Evolutionary conservation across 2,329 filamentous ascomycete genomes (phyloP).

Genomic region (Coniochaeta sp.): DNA sequence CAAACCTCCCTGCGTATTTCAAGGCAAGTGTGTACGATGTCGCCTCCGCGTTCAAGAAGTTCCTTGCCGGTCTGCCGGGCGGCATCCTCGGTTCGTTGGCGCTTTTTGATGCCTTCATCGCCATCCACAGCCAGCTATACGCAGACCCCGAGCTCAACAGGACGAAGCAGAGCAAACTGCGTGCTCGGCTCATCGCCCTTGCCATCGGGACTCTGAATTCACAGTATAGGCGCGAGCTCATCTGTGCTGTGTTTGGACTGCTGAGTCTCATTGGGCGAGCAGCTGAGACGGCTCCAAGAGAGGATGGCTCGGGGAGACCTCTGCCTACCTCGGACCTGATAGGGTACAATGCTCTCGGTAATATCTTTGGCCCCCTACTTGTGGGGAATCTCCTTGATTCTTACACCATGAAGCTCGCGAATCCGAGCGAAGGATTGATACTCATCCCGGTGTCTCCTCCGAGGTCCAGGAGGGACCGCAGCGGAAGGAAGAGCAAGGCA

Average conservation of each 20-base stretch:
- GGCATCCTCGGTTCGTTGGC: constrained; percentile 57
- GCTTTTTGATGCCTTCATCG: constrained; percentile 55
- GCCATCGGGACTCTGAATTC: constrained; percentile 54
- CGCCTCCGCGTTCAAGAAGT: constrained; percentile 58
- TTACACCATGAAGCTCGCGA: constrained; percentile 39
- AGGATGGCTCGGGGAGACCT: constrained; percentile 43
- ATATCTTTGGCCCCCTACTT: constrained; percentile 59
- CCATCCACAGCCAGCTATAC: constrained; percentile 50
- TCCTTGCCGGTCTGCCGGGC: constrained; percentile 56
- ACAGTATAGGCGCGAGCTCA: constrained; percentile 52
- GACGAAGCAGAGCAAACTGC: constrained; percentile 47
- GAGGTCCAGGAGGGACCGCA: constrained; percentile 28
- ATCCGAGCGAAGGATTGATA: constrained; percentile 31
- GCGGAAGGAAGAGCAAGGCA: constrained; percentile 25
- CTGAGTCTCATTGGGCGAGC: constrained; percentile 52
- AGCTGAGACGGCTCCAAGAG: constrained; percentile 44
- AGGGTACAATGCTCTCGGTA: constrained; percentile 56
- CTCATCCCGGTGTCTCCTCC: constrained; percentile 36
- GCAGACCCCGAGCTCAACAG: constrained; percentile 42
- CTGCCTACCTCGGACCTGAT: constrained; percentile 52
- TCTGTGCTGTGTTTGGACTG: constrained; percentile 61
- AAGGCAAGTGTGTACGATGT: constrained; percentile 55
- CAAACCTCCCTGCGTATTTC: constrained; percentile 54
- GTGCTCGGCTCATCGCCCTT: constrained; percentile 59
- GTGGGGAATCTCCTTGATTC: constrained; percentile 48